Evolutionary conservation across 1,139 yeast species (phyloP), one percentile per base, ranked within the genome.

Genomic region (Nakaseomyces glabratus): DNA sequence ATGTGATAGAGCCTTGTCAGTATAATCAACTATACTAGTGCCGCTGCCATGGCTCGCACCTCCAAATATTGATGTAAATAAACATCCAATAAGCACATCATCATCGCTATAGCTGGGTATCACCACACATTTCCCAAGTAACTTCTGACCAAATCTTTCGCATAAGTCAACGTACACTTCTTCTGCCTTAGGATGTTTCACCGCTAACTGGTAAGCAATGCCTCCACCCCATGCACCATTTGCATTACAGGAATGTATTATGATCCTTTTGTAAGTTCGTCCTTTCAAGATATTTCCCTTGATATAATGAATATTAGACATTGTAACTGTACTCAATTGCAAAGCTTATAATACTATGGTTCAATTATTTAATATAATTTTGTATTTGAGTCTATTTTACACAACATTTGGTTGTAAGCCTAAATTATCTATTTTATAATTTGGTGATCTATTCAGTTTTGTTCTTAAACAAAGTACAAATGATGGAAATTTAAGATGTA

Each of bases 161-260:
- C 59, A 54, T 7, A 46, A 21, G 8, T 44, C 40, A 10, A 41
- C 34, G 33, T 54, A 54, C 4, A 44, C 48, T n/a, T 36, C 34
- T 31, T 51, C 57, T 22, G 56, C 45, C 16, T 42, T 38, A 11
- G 55, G 57, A 33, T 45, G 49, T 18, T 37, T 42, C 5, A 35
- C 26, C 11, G 47, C 54, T 22, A 52, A 29, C 34, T 51, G 57
- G 21, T 46, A 48, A 9, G 57, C 57, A 2, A 84, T 72, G 0
- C 95, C 95, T 0, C 82, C 90, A 3, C 93, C 93, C 95, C 95
- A 84, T 0, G 68, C 52, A 0, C 94, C 95, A 21, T 67, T 63
- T 35, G 86, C 76, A 50, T 84, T 84, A 51, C 94, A 84, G 0
- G 94, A 77, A 52, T 84, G 94, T 1, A 52, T 42, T 6, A 52